These are phyloP conservation scores for Tylopilus orsonianus DNA, from an alignment of 1,284 basidiomycete genomes.

Conservation along the genomic window DNA sequence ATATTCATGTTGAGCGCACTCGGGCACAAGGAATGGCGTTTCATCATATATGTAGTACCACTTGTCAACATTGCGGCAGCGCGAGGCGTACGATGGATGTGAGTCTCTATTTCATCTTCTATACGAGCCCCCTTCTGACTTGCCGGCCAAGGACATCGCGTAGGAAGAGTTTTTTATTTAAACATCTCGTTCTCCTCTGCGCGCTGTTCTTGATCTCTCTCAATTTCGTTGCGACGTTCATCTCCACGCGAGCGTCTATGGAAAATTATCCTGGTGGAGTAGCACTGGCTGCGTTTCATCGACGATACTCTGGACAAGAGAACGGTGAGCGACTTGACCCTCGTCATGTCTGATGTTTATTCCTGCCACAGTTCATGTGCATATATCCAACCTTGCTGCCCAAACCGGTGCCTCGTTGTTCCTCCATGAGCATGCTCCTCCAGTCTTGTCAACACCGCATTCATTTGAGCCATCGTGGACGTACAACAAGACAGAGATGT, in stretches of 20 bases:
- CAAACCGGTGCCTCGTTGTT: conserved; percentile 93
- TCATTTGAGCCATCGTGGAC: conserved; percentile 44
- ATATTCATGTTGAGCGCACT: conserved; percentile 71
- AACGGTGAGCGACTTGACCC: conserved; percentile 31
- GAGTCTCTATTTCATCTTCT: conserved; percentile 31
- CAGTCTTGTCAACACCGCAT: conserved; percentile 33
- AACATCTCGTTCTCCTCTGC: conserved; percentile 43
- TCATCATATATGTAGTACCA: conserved; percentile 87
- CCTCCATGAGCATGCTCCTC: conserved; percentile 67
- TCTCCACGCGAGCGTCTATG: conserved; percentile 61
- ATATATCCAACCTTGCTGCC: conserved; percentile 81
- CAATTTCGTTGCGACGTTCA: conserved; percentile 53
- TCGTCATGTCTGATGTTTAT: not conserved
- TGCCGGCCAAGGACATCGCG: conserved; percentile 43
- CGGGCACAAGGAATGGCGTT: conserved; percentile 95
- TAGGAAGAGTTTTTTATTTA: conserved; percentile 44
- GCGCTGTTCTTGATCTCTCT: conserved; percentile 47
- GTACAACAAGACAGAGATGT: conserved; percentile 79
- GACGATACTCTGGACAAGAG: conserved; percentile 37
- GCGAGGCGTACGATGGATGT: conserved; percentile 61
- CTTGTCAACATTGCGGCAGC: conserved; percentile 81
- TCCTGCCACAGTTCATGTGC: conserved; percentile 51
- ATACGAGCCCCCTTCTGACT: not conserved
- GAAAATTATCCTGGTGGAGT: conserved; percentile 91
- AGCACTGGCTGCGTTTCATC: conserved; percentile 68